Evolutionary conservation across 2,329 filamentous ascomycete species (phyloP).

Genomic region (Grosmannia serpens): DNA sequence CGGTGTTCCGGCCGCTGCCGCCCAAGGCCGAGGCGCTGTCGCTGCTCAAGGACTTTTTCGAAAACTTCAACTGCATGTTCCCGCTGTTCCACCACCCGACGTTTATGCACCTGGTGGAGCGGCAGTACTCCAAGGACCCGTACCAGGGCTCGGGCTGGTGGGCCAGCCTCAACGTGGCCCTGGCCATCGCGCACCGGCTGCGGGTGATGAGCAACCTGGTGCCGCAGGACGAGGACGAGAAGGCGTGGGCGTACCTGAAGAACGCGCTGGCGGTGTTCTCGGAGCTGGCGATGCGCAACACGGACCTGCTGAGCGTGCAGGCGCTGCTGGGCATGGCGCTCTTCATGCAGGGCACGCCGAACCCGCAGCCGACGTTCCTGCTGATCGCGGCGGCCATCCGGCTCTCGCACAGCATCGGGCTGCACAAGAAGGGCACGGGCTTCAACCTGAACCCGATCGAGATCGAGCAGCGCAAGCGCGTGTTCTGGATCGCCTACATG

Average conservation of each 20-base stretch:
- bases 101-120: constrained; percentile 94
- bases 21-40: constrained; percentile 80
- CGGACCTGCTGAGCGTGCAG: constrained; percentile 88
- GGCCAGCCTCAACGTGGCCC: constrained; percentile 86
- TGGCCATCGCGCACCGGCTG: constrained; percentile 87
- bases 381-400: constrained; percentile 84
- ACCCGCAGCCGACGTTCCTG: constrained; percentile 88
- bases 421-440: constrained; percentile 85
- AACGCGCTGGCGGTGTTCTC: constrained; percentile 91
- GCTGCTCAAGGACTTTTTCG: constrained; percentile 85
- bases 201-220: constrained; percentile 93
- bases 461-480: constrained; percentile 69
- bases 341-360: constrained; percentile 92
- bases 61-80: constrained; percentile 99
- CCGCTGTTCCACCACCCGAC: constrained; percentile 95
- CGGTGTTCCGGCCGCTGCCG: constrained; percentile 73
- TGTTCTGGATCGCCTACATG: constrained; percentile 57
- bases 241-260: constrained; percentile 92
- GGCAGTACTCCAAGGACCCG: constrained; percentile 83
- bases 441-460: constrained; percentile 92
- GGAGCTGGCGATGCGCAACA: constrained; percentile 91
- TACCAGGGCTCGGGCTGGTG: constrained; percentile 97
- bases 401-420: constrained; percentile 82
- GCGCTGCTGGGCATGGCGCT: constrained; percentile 86
- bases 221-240: constrained; percentile 80